phyloP scores from a whole-genome alignment of 164 flowering plant genomes.

The Macadamia tetraphylla region DNA sequence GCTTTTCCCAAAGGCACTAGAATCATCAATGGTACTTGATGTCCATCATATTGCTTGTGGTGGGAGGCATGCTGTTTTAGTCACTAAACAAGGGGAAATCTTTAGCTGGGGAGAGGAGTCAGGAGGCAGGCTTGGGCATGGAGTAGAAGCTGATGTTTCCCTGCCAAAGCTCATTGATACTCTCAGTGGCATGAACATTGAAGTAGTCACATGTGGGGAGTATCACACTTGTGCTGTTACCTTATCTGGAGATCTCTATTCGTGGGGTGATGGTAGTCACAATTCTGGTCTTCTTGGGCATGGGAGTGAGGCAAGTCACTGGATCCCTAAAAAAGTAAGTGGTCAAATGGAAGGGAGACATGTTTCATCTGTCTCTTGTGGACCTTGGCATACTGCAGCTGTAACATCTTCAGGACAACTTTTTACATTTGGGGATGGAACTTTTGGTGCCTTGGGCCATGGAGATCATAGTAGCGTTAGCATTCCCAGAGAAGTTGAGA shows the following conservation, averaged over 20 bases:
- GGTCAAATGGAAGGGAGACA: constrained; percentile 63
- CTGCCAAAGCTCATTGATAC: constrained; percentile 68
- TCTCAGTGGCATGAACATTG: constrained; percentile 61
- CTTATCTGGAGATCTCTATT: constrained; percentile 75
- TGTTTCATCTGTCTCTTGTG: constrained; percentile 74
- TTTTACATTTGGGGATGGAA: constrained; percentile 97
- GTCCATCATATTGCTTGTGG: constrained; percentile 82
- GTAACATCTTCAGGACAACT: constrained; percentile 74
- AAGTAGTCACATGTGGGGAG: constrained; percentile 83
- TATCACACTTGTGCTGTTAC: constrained; percentile 91
- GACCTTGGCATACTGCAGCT: constrained; percentile 92
- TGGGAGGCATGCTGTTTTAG: constrained; percentile 67
- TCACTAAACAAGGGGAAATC: constrained; percentile 79
- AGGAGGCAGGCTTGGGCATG: constrained; percentile 97
- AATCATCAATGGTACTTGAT: constrained; percentile 69
- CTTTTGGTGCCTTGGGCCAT: constrained; percentile 93
- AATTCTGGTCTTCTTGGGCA: constrained; percentile 74
- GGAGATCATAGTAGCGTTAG: constrained; percentile 51
- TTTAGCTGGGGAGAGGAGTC: constrained; percentile 93
- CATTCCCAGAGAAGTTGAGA: constrained; percentile 72
- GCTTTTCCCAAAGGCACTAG: constrained; percentile 68
- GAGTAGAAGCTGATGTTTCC: constrained; percentile 56
- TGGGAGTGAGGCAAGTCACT: constrained; percentile 71
- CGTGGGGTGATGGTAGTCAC: constrained; percentile 87
- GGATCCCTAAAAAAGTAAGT: constrained; percentile 75